Conservation (phyloP, 163 green algal species). For the Picocystis sp. region DNA sequence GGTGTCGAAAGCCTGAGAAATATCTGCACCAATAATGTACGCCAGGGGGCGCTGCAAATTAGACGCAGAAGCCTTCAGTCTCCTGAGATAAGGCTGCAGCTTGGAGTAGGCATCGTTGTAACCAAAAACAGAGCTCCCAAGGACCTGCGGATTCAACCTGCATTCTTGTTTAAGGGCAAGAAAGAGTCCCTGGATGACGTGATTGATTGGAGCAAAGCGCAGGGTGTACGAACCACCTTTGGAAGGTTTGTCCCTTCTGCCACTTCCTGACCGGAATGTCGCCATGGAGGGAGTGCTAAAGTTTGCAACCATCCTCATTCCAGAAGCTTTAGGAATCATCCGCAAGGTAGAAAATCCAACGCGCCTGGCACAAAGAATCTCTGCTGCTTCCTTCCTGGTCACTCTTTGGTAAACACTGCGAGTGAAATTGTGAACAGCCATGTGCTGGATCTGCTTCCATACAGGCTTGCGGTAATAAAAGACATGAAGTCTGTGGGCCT, state of each 20-base stretch:
- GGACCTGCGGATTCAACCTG: conserved; percentile 13
- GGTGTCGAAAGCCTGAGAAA: conserved; percentile 61
- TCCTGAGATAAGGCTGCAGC: conserved; percentile 40
- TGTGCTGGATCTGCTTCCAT: conserved; percentile 32
- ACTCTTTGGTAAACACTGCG: conserved; percentile 3
- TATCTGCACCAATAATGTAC: conserved; percentile 52
- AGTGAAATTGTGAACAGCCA: background rate
- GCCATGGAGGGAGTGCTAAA: conserved; percentile 24
- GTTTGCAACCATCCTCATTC: conserved; percentile 44
- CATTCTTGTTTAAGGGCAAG: conserved; percentile 25
- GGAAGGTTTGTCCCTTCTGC: background rate
- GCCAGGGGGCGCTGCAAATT: conserved; percentile 3
- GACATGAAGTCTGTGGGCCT: conserved; percentile 52
- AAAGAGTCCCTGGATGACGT: conserved; percentile 17
- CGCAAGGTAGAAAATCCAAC: conserved; percentile 10
- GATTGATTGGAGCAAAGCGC: conserved; percentile 47
- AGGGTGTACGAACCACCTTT: conserved; percentile 9
- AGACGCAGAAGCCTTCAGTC: conserved; percentile 16
- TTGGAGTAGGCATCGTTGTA: conserved; percentile 44
- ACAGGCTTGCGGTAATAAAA: conserved; percentile 80
- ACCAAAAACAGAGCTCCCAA: conserved; percentile 53
- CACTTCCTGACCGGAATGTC: conserved; percentile 8
- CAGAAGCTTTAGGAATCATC: conserved; percentile 11
- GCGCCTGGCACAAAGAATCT: background rate
- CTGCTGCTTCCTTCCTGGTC: background rate